Conservation (phyloP, 176 grass and related monocot species). For the Oryza brachyantha region DNA sequence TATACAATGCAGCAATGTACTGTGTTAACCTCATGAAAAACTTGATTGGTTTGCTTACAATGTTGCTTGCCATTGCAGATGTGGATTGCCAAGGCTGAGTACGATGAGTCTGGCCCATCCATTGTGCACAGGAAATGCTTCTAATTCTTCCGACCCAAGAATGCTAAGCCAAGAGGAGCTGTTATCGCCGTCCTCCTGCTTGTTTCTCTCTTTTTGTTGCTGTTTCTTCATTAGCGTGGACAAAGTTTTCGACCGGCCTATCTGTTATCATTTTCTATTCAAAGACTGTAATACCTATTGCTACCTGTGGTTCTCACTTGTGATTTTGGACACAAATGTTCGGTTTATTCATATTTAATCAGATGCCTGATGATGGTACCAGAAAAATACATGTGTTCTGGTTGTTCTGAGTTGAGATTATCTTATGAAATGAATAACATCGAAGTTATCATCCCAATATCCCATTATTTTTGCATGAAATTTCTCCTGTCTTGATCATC, state of each 20-base stretch:
- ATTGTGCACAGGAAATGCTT: constrained; percentile 98
- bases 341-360: constrained; percentile 56
- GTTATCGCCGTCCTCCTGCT: constrained; percentile 35
- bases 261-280: constrained; percentile 40
- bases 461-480: not conserved
- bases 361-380: constrained; percentile 52
- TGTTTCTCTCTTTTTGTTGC: constrained; percentile 38
- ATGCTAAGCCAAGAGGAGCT: constrained; percentile 53
- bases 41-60: constrained; percentile 25
- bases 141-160: constrained; percentile 47
- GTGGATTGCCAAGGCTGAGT: constrained; percentile 97
- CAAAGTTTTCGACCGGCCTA: constrained; percentile 49
- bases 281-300: constrained; percentile 57
- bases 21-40: constrained; percentile 7
- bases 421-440: constrained; percentile 46
- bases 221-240: constrained; percentile 57
- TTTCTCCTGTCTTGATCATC: not conserved
- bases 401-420: constrained; percentile 25
- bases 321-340: constrained; percentile 61
- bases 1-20: not conserved
- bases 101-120: constrained; percentile 87
- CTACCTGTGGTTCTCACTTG: constrained; percentile 51
- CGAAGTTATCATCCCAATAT: not conserved
- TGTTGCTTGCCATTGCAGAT: constrained; percentile 57
- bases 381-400: constrained; percentile 45